These are phyloP conservation scores for Thielaviopsis euricoi DNA, from an alignment of 2,329 filamentous ascomycete species.

Conservation along the genomic window DNA sequence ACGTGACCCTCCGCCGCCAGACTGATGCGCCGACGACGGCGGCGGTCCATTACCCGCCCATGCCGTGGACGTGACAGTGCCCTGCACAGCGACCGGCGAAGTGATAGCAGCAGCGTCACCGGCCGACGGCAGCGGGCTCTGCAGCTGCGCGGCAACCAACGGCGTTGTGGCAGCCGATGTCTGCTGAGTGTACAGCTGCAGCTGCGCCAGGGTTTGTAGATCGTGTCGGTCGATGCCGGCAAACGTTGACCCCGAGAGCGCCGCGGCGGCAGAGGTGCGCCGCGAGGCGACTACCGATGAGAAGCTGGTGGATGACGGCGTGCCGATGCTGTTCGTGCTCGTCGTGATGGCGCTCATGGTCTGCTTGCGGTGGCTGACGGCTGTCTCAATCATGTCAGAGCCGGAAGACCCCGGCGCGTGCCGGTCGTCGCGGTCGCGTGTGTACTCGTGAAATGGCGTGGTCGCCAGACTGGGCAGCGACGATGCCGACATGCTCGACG, in stretches of 20 bases:
- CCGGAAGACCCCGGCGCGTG: slow-evolving; percentile 33
- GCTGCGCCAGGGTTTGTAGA: slow-evolving; percentile 6
- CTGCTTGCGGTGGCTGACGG: neutral
- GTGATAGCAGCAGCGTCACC: neutral
- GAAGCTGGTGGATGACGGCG: neutral
- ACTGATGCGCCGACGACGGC: neutral
- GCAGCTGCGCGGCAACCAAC: too few species aligned
- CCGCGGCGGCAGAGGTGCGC: neutral
- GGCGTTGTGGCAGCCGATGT: too few species aligned
- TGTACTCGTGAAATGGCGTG: neutral
- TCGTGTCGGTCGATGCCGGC: slow-evolving; percentile 11
- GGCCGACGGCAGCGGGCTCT: neutral
- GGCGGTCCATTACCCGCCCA: neutral
- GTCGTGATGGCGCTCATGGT: neutral
- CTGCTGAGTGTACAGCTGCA: slow-evolving; percentile 8
- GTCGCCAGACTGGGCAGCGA: slow-evolving; percentile 1
- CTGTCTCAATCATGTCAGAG: slow-evolving; percentile 24
- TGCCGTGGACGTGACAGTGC: neutral
- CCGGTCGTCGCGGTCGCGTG: slow-evolving; percentile 17
- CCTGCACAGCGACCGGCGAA: neutral
- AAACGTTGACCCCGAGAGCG: slow-evolving; percentile 11
- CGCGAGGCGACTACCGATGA: neutral
- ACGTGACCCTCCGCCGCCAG: neutral
- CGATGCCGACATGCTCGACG: slow-evolving; percentile 15
- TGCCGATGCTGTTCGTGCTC: neutral